A percentile compares a stretch with the other conserved stretches of the same genome.
Conservation (phyloP, 1,284 basidiomycete genomes). For the Leccinum huronense region DNA sequence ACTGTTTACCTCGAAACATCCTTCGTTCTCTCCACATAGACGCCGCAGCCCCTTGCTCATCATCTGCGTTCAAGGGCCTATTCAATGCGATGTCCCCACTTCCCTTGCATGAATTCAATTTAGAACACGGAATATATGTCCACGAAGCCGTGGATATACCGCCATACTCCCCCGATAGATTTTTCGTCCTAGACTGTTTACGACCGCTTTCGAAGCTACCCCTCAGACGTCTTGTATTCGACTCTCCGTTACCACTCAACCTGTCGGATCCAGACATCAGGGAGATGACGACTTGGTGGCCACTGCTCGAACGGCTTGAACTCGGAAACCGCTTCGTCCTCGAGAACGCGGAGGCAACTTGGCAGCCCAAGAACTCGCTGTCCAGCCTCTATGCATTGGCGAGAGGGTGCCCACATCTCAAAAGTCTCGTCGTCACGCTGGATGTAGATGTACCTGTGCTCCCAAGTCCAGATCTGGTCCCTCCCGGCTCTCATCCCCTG, state of each 20-base stretch:
- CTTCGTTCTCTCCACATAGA: constrained; percentile 45
- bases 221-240: constrained; percentile 43
- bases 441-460: constrained; percentile 17
- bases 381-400: constrained; percentile 40
- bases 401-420: constrained; percentile 36
- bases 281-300: constrained; percentile 46
- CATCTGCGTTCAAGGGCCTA: constrained; percentile 39
- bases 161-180: constrained; percentile 9
- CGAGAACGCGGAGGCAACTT: constrained; percentile 24
- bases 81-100: constrained; percentile 40
- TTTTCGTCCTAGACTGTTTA: constrained; percentile 27
- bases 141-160: constrained; percentile 26
- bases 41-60: constrained; percentile 30
- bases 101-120: constrained; percentile 39
- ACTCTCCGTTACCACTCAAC: constrained; percentile 41
- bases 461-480: background rate
- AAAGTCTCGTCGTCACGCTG: constrained; percentile 41
- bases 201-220: constrained; percentile 25
- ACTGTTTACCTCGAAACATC: constrained; percentile 31
- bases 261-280: constrained; percentile 44
- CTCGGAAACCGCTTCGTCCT: constrained; percentile 38
- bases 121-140: constrained; percentile 45
- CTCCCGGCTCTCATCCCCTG: constrained; percentile 21
- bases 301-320: constrained; percentile 43
- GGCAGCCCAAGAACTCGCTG: constrained; percentile 37